Percentiles rank a stretch among this genome's conserved stretches.
These are phyloP conservation scores for Lepiota venenata DNA, from an alignment of 768 basidiomycete genomes.

Conservation along the genomic window DNA sequence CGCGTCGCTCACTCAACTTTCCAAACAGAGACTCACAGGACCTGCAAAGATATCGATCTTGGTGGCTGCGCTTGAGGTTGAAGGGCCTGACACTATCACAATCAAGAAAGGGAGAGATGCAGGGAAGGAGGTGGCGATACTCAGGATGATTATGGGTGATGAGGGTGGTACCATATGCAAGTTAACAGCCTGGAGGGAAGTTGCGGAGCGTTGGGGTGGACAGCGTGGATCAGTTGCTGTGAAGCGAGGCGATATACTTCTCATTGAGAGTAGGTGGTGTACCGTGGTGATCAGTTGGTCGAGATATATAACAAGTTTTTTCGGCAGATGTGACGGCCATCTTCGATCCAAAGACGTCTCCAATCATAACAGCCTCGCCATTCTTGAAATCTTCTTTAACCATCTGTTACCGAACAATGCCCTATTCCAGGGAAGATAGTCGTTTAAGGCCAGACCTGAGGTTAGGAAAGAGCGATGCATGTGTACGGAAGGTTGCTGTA, in stretches of 20 bases:
- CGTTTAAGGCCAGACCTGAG: slow-evolving; percentile 69
- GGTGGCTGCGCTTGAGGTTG: slow-evolving; percentile 69
- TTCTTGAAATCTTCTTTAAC: slow-evolving; percentile 56
- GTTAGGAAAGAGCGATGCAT: slow-evolving; percentile 64
- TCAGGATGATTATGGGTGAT: slow-evolving; percentile 73
- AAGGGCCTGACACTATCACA: slow-evolving; percentile 67
- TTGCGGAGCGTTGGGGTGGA: slow-evolving; percentile 70
- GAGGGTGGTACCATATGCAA: slow-evolving; percentile 67
- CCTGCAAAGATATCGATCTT: slow-evolving; percentile 54
- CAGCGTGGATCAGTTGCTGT: slow-evolving; percentile 35
- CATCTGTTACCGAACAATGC: slow-evolving; percentile 81
- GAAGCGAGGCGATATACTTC: slow-evolving; percentile 70
- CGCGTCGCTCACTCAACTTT: slow-evolving; percentile 43
- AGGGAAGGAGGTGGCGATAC: slow-evolving; percentile 62
- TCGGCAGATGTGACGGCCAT: slow-evolving; percentile 49
- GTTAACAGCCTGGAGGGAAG: slow-evolving; percentile 76
- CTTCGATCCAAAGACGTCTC: slow-evolving; percentile 39
- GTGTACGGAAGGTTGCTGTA: slow-evolving; percentile 61
- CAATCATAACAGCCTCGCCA: slow-evolving; percentile 65
- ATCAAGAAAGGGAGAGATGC: slow-evolving; percentile 69
- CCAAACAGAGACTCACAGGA: slow-evolving; percentile 26
- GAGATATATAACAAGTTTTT: too few species aligned
- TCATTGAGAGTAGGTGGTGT: slow-evolving; percentile 58
- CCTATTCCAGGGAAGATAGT: slow-evolving; percentile 54
- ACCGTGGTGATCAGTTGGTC: slow-evolving; percentile 4